phyloP scores from a whole-genome alignment of 345 rosid species.

The Aquilaria sinensis region DNA sequence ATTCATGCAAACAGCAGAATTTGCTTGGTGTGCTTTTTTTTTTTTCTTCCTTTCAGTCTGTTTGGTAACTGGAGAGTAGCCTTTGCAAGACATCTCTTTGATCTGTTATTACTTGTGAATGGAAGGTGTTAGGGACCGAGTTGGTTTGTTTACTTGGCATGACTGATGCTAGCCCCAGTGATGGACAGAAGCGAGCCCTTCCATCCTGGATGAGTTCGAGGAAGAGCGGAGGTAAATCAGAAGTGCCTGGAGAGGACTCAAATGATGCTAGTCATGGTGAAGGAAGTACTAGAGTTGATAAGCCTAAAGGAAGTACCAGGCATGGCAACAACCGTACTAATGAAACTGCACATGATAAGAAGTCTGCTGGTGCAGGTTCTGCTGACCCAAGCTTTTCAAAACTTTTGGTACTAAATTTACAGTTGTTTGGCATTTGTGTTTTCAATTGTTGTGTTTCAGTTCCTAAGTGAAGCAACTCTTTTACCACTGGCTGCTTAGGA shows the following conservation, averaged over 20 bases:
- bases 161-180: slow-evolving; percentile 26
- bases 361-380: slow-evolving; percentile 19
- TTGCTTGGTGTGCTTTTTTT: too few relatives aligned
- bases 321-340: slow-evolving; percentile 10
- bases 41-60: too few relatives aligned
- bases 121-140: not conserved
- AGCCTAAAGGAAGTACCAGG: slow-evolving; percentile 6
- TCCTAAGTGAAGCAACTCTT: slow-evolving; percentile 10
- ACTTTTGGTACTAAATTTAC: slow-evolving; percentile 46
- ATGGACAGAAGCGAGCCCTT: slow-evolving; percentile 49
- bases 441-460: slow-evolving; percentile 5
- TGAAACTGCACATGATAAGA: slow-evolving; percentile 5
- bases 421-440: slow-evolving; percentile 3
- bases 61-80: too few relatives aligned
- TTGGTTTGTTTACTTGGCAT: slow-evolving; percentile 13
- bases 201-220: slow-evolving; percentile 78
- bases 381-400: slow-evolving; percentile 27
- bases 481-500: slow-evolving; percentile 46
- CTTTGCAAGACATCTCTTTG: too few relatives aligned
- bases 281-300: slow-evolving; percentile 8
- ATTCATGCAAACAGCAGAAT: too few relatives aligned
- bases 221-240: slow-evolving; percentile 19
- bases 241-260: slow-evolving; percentile 18
- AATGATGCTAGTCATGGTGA: slow-evolving; percentile 20
- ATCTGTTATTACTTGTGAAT: too few relatives aligned